Conservation (phyloP, 163 green algal species). For the Scenedesmus sp. region DNA sequence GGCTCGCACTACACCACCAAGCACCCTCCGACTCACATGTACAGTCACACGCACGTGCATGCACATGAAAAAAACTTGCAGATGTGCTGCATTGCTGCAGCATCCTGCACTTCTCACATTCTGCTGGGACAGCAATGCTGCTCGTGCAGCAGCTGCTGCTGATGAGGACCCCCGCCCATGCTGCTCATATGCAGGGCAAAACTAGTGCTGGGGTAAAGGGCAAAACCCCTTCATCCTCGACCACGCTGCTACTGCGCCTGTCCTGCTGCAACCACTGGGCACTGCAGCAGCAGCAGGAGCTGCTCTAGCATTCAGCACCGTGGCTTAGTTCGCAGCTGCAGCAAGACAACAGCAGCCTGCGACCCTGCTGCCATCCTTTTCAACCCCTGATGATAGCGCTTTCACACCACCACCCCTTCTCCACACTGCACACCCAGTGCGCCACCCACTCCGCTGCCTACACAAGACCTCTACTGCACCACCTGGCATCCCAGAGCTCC, state of each 20-base stretch:
- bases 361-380: not conserved
- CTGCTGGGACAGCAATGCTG: not conserved
- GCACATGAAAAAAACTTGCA: not conserved
- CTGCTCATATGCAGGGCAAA: not conserved
- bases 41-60: not conserved
- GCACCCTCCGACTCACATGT: not conserved
- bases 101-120: not conserved
- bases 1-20: not conserved
- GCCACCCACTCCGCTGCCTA: not conserved
- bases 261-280: not conserved
- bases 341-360: not conserved
- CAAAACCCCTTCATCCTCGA: not conserved
- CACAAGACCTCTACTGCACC: not conserved
- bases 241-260: not conserved
- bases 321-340: not conserved
- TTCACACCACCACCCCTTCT: not conserved
- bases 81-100: not conserved
- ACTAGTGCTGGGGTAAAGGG: too few relatives aligned
- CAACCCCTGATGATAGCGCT: not conserved
- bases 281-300: conserved; percentile 4
- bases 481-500: not conserved
- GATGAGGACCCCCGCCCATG: not conserved
- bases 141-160: not conserved
- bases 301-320: not conserved
- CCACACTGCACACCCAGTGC: not conserved